Conservation (phyloP, 805 yeast species). For the Saturnispora hagleri region DNA sequence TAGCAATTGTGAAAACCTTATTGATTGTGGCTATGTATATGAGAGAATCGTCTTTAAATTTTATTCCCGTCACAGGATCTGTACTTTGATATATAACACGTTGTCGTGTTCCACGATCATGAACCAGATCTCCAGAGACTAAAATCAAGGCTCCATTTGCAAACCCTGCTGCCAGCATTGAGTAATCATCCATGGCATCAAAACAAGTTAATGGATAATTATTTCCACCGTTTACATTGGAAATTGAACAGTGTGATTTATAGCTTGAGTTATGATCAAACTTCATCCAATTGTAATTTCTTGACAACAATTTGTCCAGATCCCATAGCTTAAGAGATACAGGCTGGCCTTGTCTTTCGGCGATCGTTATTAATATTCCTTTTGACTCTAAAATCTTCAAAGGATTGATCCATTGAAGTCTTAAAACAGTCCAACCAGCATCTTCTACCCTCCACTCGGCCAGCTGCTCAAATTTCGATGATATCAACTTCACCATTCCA, state of each 20-base stretch:
- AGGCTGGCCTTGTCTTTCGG: constrained; percentile 67
- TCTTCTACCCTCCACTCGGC: constrained; percentile 57
- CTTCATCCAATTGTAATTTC: constrained; percentile 14
- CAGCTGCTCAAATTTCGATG: constrained; percentile 37
- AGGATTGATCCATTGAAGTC: constrained; percentile 27
- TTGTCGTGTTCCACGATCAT: constrained; percentile 88
- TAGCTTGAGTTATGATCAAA: constrained; percentile 32
- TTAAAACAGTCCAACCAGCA: constrained; percentile 52
- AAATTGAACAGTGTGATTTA: constrained; percentile 52
- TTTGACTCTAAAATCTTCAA: constrained; percentile 25
- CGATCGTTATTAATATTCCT: constrained; percentile 50
- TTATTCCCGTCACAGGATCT: constrained; percentile 77
- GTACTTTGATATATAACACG: constrained; percentile 61
- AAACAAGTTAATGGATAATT: constrained; percentile 71
- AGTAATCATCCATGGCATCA: constrained; percentile 42
- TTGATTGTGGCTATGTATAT: constrained; percentile 71
- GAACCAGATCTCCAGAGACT: constrained; percentile 76
- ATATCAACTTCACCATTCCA: constrained; percentile 48
- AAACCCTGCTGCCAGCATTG: constrained; percentile 67
- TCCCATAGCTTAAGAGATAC: constrained; percentile 66
- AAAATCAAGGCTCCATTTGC: constrained; percentile 77
- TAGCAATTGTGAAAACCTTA: constrained; percentile 58
- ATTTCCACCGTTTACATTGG: constrained; percentile 52
- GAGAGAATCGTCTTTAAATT: constrained; percentile 44
- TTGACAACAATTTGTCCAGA: constrained; percentile 38